Evolutionary conservation across 352 stramenopile genomes (phyloP), one percentile per base, ranked within the genome.

Genomic region (Achlya hypogyna): DNA sequence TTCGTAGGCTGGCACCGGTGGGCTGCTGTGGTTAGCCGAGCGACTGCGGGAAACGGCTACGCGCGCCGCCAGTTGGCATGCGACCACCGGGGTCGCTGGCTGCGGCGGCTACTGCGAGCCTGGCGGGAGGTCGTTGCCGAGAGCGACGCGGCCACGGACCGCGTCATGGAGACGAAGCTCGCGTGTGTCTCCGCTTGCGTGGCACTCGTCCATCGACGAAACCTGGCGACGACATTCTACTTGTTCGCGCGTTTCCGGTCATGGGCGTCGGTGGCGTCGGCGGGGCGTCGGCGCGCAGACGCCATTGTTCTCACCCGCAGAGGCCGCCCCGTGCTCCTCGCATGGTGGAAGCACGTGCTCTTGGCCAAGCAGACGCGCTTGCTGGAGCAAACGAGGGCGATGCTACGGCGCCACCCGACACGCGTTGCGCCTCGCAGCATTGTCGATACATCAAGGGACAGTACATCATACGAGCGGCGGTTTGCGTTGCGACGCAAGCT

Each of bases 151-250:
- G n/a, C n/a, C n/a, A 49, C 42, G 22, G 42, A 49, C 22, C 42
- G 42, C 22, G 20, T 54, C 42, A 65, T 65, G 59, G 25, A 28
- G 16, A 12, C 25, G 5, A 65, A 65, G 59, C 59, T 25, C 5
- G 5, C 10, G 4, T 65, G 34, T 23, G 18, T 65, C 23, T 18
- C 53, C 5, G 27, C 38, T 34, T 16, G 42, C 28, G 18, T 32
- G 23, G n/a, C 47, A 28, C 6, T 14, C 20, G 32, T 54, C 23
- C 35, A 35, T n/a, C 5, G 22, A 53, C 25, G 29, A 27, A 53
- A 58, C 25, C 25, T 56, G 9, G 59, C 59, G 18, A 12, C 29
- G 12, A 65, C 53, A 38, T 65, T 53, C 38, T 10, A 14, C 28
- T 45, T 45, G 38, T 45, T 45, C 12, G 38, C 38, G 38, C 38